Base-by-base conservation (phyloP, 495 filamentous ascomycete species). In the Symbiotaphrina buchneri region DNA sequence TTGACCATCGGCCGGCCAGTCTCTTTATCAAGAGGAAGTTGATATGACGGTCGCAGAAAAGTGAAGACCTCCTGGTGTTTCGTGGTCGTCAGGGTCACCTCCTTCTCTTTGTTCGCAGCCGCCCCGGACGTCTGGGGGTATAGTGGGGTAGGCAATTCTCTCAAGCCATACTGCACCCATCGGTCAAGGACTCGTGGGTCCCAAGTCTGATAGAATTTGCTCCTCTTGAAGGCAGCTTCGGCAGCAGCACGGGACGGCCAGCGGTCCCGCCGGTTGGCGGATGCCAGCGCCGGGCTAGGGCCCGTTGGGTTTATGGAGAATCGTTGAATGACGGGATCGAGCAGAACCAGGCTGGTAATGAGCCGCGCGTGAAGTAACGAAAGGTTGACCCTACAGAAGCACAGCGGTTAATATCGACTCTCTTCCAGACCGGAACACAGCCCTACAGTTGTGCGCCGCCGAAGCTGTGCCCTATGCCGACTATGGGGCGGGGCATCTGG, bases 401-500 rank as follows among this genome's bases (percentile, higher is more conserved):
- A 25, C 22, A 25, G 16, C 3, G n/a, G 16, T 4, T 33, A 20
- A 23, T n/a, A 17, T 7, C 17, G 6, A 23, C 6, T 6, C 23
- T 13, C 30, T 5, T 5, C 5, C 18, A 32, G 11, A 17, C n/a
- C 14, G 31, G 17, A 3, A 13, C 22, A 25, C 13, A 25, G 4
- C 11, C 21, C 3, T 28, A 33, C 38, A 81, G 62, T 31, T 76
- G 63, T 44, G 63, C 65, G 36, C 64, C 84, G 39, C 87, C 87
- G 60, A 82, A 75, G 46, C 76, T 85, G 52, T 97, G 87, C 14
- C 87, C 87, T 3, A 97, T 47, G 18, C 84, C 87, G 34, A 94
- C 52, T n/a, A 94, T 51, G 4, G 87, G 85, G 7, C 78, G 74
- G 3, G 76, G 71, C 78, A 95, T 90, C 34, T 78, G 51, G 5